Conservation (phyloP, 352 stramenopile genomes). For the Phytophthora rubi region DNA sequence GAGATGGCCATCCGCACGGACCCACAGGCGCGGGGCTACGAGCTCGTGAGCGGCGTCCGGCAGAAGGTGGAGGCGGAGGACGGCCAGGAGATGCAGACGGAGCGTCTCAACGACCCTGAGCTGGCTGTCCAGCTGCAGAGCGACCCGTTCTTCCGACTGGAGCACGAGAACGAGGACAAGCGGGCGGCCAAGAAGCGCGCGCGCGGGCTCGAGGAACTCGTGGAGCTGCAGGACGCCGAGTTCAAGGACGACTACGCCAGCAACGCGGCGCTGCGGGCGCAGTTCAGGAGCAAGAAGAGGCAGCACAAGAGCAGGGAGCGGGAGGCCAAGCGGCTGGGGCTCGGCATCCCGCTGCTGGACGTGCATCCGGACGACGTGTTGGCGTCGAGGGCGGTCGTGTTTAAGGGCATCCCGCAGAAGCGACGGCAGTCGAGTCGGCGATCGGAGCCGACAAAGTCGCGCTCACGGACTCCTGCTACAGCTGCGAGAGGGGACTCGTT, state of each 20-base stretch:
- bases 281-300: constrained; percentile 71
- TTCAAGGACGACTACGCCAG: constrained; percentile 76
- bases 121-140: constrained; percentile 45
- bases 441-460: constrained; percentile 2
- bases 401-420: constrained; percentile 55
- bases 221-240: constrained; percentile 63
- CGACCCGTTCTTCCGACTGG: constrained; percentile 80
- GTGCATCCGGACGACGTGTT: constrained; percentile 63
- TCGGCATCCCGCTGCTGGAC: constrained; percentile 70
- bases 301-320: constrained; percentile 45
- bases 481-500: constrained; percentile 46
- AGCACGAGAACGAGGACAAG: constrained; percentile 83
- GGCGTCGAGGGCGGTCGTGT: constrained; percentile 62
- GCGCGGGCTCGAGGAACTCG: constrained; percentile 56
- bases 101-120: constrained; percentile 65
- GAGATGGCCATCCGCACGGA: constrained; percentile 96
- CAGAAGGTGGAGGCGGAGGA: constrained; percentile 80
- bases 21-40: constrained; percentile 91
- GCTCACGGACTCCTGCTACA: constrained; percentile 12
- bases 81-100: constrained; percentile 45
- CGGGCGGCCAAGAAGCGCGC: constrained; percentile 50
- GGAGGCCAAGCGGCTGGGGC: constrained; percentile 48
- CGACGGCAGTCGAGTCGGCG: constrained; percentile 12
- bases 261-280: constrained; percentile 60
- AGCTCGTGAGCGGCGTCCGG: constrained; percentile 88